Conservation (phyloP, 768 basidiomycete genomes). For the Suillus hirtellus region DNA sequence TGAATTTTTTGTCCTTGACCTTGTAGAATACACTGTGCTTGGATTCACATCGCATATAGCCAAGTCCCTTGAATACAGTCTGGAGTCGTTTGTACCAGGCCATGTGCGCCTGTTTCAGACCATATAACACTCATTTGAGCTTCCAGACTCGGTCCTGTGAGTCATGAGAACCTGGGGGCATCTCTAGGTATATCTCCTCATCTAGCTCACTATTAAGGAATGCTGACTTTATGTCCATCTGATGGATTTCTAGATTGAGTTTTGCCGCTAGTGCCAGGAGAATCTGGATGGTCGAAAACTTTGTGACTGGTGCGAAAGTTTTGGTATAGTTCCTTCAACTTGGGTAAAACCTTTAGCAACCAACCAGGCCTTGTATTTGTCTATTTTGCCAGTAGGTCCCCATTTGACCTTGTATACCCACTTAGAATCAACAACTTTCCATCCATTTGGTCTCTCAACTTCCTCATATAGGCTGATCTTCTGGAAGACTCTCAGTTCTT, state of each 20-base stretch:
- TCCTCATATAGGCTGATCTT: constrained; percentile 5
- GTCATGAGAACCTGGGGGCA: constrained; percentile 17
- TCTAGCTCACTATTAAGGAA: constrained; percentile 24
- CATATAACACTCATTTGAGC: background rate
- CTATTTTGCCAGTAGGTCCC: constrained; percentile 27
- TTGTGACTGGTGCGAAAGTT: constrained; percentile 30
- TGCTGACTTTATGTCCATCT: constrained; percentile 30
- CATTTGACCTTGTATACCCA: constrained; percentile 1
- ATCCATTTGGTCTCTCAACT: background rate
- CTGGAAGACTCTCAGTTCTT: background rate
- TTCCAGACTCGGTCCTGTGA: background rate
- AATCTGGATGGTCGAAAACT: constrained; percentile 21
- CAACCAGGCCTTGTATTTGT: constrained; percentile 38
- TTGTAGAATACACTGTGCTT: too few relatives aligned
- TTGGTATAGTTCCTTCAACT: constrained; percentile 31
- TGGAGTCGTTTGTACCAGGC: too few relatives aligned
- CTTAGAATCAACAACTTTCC: constrained; percentile 2
- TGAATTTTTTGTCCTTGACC: too few relatives aligned
- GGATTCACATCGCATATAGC: too few relatives aligned
- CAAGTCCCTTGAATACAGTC: too few relatives aligned
- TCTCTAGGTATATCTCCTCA: constrained; percentile 30
- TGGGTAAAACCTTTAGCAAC: constrained; percentile 39
- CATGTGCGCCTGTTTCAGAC: background rate
- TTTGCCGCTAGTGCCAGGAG: constrained; percentile 15
- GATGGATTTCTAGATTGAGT: constrained; percentile 17